Evolutionary conservation across 768 basidiomycete genomes (phyloP).

Genomic region (Pholiota molesta): DNA sequence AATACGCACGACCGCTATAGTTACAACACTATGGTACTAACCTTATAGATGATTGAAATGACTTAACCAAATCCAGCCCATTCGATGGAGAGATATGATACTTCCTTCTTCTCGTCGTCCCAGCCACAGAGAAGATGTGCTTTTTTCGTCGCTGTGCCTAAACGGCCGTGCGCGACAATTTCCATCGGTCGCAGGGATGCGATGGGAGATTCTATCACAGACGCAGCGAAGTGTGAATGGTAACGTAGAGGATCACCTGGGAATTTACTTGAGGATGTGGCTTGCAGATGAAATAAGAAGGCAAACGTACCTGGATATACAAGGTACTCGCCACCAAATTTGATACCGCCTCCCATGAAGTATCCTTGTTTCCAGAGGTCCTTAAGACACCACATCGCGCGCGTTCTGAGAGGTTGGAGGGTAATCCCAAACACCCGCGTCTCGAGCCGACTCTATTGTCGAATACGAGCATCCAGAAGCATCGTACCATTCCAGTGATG

Average conservation of each 20-base stretch:
- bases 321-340: slow-evolving; percentile 95
- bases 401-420: slow-evolving; percentile 61
- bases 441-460: slow-evolving; percentile 61
- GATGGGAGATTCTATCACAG: slow-evolving; percentile 69
- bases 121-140: slow-evolving; percentile 89
- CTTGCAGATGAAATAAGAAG: not conserved
- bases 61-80: slow-evolving; percentile 88
- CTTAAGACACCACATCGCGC: slow-evolving; percentile 82
- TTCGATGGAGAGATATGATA: slow-evolving; percentile 80
- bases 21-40: not conserved
- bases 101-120: slow-evolving; percentile 70
- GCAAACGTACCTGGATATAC: slow-evolving; percentile 85
- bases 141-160: slow-evolving; percentile 98
- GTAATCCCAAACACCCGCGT: slow-evolving; percentile 77
- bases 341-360: slow-evolving; percentile 88
- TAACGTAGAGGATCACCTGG: slow-evolving; percentile 92
- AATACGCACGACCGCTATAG: slow-evolving; percentile 3
- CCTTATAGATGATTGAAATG: not conserved
- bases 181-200: slow-evolving; percentile 82
- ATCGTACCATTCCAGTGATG: slow-evolving; percentile 69
- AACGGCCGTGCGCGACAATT: slow-evolving; percentile 90
- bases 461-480: slow-evolving; percentile 41
- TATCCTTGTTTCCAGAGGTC: slow-evolving; percentile 83
- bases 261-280: not conserved
- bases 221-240: slow-evolving; percentile 94